Conservation (phyloP, 176 grass and related monocot species). For the Phragmites australis region DNA sequence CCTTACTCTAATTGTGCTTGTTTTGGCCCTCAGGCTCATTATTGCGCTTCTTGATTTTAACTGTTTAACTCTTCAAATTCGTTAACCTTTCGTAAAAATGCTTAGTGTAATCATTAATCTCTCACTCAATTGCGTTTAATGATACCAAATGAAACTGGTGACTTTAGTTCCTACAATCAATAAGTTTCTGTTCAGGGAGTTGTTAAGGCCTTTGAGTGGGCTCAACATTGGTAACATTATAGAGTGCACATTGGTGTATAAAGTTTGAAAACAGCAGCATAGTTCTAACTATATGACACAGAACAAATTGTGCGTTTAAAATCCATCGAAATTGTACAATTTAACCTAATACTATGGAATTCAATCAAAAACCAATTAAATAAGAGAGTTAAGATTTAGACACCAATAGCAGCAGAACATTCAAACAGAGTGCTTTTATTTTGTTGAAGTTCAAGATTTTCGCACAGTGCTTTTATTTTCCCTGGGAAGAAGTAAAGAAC, state of each 20-base stretch:
- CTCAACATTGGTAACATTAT: background rate
- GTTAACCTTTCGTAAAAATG: background rate
- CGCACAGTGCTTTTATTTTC: background rate
- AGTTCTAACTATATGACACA: background rate
- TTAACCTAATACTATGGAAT: background rate
- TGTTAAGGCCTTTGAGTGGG: background rate
- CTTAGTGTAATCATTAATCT: background rate
- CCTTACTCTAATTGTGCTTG: background rate
- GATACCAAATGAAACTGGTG: background rate
- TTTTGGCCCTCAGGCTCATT: background rate
- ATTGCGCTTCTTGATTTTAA: background rate
- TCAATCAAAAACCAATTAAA: background rate
- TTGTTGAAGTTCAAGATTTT: background rate
- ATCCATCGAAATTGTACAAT: constrained; percentile 13
- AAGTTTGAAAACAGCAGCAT: background rate
- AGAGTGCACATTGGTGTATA: background rate
- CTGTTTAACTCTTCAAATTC: background rate
- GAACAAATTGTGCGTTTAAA: background rate
- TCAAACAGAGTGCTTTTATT: background rate
- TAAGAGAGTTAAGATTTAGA: background rate
- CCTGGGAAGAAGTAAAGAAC: constrained; percentile 13
- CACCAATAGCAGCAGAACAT: constrained; percentile 16
- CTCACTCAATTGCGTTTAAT: background rate
- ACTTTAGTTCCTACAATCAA: background rate
- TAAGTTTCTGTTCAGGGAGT: background rate